Base-by-base conservation (phyloP, 176 grass and related monocot genomes). In the Aegilops bicornis region DNA sequence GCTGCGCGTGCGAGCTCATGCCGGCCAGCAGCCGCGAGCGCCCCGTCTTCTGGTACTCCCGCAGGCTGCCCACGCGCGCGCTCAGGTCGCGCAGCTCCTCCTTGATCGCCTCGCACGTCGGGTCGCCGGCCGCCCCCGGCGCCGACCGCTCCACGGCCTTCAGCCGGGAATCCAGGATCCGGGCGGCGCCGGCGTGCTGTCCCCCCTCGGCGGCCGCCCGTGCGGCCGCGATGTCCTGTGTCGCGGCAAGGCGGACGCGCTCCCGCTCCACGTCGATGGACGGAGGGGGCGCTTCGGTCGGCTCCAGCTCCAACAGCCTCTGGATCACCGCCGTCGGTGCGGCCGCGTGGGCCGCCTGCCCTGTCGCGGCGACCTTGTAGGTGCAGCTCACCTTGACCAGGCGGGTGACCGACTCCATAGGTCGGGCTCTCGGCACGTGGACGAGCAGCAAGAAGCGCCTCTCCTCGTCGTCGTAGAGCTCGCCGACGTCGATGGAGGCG, bases 381-480 rank as follows among this genome's bases (percentile, higher is more conserved):
- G 76, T 13, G 71, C 91, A 98, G 43, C 72, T 79, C 37, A 83
- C 77, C 43, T 85, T 50, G 32, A 98, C 6, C 3, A 98, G 76
- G n/a, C 20, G 72, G 10, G 70, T 91, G 37, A 77, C 81, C 15
- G 82, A 81, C 20, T 73, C 61, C 20, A 4, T 25, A 14, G 54
- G 20, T 4, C 45, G 30, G 50, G 68, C 82, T 43, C 83, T 77
- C 10, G 94, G 91, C 30, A 98, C 80, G 35, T 88, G 39, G 1
- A 98, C 15, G 32, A 90, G 82, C 50, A 98, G 8, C 39, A 95
- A 25, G 84, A 98, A 93, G 43, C 92, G 91, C 88, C 95, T 92
- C 89, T 93, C 95, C 88, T 98, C 95, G 39, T 95, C 91, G 2
- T 89, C 91, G 83, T 93, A 98, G 27, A 95, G 72, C 82, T 98